Evolutionary conservation across 2,329 filamentous ascomycete species (phyloP).

Genomic region (Lecanosticta acicola): DNA sequence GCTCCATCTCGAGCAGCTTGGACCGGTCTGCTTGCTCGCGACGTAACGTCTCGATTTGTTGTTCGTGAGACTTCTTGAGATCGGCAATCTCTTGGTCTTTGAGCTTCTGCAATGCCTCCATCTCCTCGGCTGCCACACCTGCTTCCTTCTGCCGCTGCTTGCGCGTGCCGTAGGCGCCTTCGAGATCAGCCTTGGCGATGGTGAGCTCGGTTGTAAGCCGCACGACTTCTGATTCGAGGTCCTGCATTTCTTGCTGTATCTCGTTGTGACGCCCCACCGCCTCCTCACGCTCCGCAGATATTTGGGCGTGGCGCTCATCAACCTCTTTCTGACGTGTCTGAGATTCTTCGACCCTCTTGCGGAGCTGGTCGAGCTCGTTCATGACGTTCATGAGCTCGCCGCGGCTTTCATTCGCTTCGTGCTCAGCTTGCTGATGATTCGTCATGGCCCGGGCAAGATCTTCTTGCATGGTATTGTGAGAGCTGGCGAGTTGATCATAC

Average conservation of each 20-base stretch:
- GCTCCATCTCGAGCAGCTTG: conserved; percentile 55
- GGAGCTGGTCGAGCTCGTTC: conserved; percentile 31
- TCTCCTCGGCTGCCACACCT: conserved; percentile 51
- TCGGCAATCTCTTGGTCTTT: conserved; percentile 43
- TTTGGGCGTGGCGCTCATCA: conserved; percentile 29
- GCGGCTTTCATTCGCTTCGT: conserved; percentile 26
- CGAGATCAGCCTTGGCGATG: conserved; percentile 84
- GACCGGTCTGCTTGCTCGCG: conserved; percentile 27
- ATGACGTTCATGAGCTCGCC: conserved; percentile 41
- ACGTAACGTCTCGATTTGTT: conserved; percentile 41
- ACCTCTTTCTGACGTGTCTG: conserved; percentile 32
- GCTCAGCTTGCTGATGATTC: conserved; percentile 25
- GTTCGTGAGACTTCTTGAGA: conserved; percentile 35
- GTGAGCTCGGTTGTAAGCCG: conserved; percentile 72
- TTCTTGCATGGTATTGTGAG: conserved; percentile 26
- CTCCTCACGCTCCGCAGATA: conserved; percentile 20
- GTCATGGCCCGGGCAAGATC: conserved; percentile 29
- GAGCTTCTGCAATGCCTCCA: conserved; percentile 40
- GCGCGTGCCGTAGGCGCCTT: conserved; percentile 83
- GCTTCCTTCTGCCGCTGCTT: conserved; percentile 63
- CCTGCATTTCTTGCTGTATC: conserved; percentile 30
- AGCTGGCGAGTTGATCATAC: conserved; percentile 24
- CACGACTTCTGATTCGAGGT: conserved; percentile 58
- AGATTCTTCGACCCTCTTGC: conserved; percentile 26
- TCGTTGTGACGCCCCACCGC: conserved; percentile 23